These are phyloP conservation scores for Kitagawia praeruptora DNA, from an alignment of 129 eudicot species.

Conservation along the genomic window DNA sequence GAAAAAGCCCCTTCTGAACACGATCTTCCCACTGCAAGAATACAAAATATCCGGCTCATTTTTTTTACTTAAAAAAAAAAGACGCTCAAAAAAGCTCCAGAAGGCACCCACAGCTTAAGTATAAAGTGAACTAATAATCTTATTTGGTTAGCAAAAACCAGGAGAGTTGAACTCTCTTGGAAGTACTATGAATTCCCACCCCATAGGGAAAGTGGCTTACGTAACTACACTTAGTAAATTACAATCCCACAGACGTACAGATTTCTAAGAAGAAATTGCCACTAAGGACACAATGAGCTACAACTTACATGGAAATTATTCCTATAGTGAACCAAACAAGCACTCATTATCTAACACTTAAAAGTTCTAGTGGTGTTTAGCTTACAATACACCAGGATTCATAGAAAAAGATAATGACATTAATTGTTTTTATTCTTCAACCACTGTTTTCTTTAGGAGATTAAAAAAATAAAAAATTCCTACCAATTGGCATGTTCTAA, in stretches of 20 bases:
- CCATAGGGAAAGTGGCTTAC: no score
- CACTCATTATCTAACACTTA: not conserved
- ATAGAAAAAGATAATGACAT: not conserved
- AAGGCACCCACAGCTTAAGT: not conserved
- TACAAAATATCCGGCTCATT: not conserved
- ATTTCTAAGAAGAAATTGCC: not conserved
- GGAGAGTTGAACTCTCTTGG: not conserved
- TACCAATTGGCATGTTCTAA: not conserved
- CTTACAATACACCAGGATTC: not conserved
- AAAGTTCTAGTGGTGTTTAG: not conserved
- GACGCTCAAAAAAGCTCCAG: not conserved
- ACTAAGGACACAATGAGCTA: not conserved
- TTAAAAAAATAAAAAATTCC: not conserved
- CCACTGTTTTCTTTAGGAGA: not conserved
- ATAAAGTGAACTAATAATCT: not conserved
- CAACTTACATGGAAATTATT: not conserved
- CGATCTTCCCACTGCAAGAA: conserved; percentile 86
- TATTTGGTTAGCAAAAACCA: not conserved
- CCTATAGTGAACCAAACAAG: not conserved
- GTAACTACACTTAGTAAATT: no score
- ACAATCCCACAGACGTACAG: no score
- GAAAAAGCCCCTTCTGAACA: conserved; percentile 74
- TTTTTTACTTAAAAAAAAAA: not conserved
- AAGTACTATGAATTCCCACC: not conserved
- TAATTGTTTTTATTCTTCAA: not conserved